phyloP scores from a whole-genome alignment of 257 asterid species.

The Fraxinus anomala region DNA sequence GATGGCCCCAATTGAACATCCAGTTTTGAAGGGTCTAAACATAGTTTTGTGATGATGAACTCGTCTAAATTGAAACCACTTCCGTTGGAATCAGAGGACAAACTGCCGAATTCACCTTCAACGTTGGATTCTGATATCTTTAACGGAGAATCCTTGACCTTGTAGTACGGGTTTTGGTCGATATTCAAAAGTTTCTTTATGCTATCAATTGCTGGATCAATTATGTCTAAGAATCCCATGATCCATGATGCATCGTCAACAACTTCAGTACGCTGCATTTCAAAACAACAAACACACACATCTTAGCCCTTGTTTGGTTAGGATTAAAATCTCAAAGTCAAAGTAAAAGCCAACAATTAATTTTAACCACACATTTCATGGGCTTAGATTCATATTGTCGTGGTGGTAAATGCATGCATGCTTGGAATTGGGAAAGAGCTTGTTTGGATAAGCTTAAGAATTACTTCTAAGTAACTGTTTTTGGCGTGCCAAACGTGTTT shows the following conservation, averaged over 20 bases:
- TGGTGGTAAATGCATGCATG: too few species aligned
- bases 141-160: conserved; percentile 28
- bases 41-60: conserved; percentile 58
- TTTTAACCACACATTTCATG: too few species aligned
- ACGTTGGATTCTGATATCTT: conserved; percentile 8
- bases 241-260: conserved; percentile 95
- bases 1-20: conserved; percentile 50
- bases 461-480: too few species aligned
- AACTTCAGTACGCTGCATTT: conserved; percentile 83
- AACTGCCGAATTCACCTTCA: conserved; percentile 29
- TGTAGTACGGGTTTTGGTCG: conserved; percentile 28
- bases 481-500: too few species aligned
- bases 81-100: conserved; percentile 28
- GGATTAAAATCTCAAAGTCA: too few species aligned
- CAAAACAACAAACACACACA: conserved; percentile 21
- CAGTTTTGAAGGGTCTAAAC: conserved; percentile 68
- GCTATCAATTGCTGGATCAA: conserved; percentile 90
- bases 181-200: conserved; percentile 65
- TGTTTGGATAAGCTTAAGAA: too few species aligned
- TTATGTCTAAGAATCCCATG: conserved; percentile 90
- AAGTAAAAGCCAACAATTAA: too few species aligned
- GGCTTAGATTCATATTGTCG: too few species aligned
- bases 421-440: neutral
- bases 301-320: neutral
- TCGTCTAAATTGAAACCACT: conserved; percentile 65